These are phyloP conservation scores for Acorus calamus DNA, from an alignment of 106 monocot species.

Conservation along the genomic window DNA sequence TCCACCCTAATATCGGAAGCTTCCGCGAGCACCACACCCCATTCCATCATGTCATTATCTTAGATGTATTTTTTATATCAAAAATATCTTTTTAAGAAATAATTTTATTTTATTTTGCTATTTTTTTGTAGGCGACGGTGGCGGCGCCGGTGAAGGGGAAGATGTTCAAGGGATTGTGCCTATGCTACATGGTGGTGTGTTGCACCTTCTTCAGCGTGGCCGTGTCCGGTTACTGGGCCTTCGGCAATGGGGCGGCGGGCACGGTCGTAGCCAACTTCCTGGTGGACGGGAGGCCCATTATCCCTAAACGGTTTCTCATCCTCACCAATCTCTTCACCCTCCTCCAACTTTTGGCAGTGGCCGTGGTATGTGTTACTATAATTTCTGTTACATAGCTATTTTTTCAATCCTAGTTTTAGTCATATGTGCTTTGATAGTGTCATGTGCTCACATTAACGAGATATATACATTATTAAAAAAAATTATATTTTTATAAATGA, in stretches of 20 bases:
- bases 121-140: constrained; percentile 4
- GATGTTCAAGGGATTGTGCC: constrained; percentile 9
- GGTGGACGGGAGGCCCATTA: not conserved
- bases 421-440: no score
- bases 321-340: constrained; percentile 6
- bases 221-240: constrained; percentile 8
- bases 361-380: not conserved
- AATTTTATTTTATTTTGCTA: not conserved
- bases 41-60: no score
- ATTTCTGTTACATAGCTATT: no score
- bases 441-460: no score
- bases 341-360: constrained; percentile 2
- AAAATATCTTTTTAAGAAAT: no score
- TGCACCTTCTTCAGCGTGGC: constrained; percentile 5
- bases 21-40: no score
- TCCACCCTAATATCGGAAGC: no score
- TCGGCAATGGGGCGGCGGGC: not conserved
- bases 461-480: no score
- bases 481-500: no score
- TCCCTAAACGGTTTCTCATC: not conserved
- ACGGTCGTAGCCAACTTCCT: constrained; percentile 1
- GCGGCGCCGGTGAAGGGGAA: constrained; percentile 2
- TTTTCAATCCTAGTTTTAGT: no score
- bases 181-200: constrained; percentile 1
- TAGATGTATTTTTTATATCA: no score